A percentile compares a stretch with the other conserved stretches of the same genome.
phyloP scores from a whole-genome alignment of 83 land plant species.

The Diphasiastrum complanatum region DNA sequence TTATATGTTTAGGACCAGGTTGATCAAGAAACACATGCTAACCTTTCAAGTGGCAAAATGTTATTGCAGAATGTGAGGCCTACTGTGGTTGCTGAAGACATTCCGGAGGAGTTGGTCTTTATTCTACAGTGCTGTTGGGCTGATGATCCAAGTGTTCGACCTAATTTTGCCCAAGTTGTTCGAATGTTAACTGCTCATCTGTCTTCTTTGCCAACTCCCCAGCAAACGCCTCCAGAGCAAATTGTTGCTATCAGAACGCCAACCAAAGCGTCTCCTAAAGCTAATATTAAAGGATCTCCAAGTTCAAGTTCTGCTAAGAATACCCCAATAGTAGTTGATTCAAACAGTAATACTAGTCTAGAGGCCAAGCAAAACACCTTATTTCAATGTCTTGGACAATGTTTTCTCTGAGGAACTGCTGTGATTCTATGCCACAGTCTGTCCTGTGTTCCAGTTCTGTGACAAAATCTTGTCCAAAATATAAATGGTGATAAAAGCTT shows the following conservation, averaged over 20 bases:
- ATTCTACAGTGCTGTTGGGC: constrained; percentile 69
- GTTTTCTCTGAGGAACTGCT: too few species aligned
- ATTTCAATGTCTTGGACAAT: too few species aligned
- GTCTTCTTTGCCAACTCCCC: constrained; percentile 31
- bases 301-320: too few species aligned
- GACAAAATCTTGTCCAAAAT: too few species aligned
- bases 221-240: constrained; percentile 23
- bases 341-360: too few species aligned
- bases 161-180: constrained; percentile 51
- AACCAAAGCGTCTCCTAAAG: too few species aligned
- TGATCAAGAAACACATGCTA: not conserved
- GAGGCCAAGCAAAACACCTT: too few species aligned
- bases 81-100: constrained; percentile 33
- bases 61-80: constrained; percentile 56
- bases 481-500: too few species aligned
- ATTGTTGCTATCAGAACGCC: constrained; percentile 7
- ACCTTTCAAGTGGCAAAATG: not conserved
- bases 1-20: not conserved
- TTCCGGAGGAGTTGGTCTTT: constrained; percentile 49
- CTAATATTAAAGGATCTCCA: too few species aligned
- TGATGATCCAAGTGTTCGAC: constrained; percentile 52
- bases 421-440: too few species aligned
- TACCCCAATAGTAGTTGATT: too few species aligned
- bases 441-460: too few species aligned
- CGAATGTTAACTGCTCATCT: constrained; percentile 39